phyloP scores from a whole-genome alignment of 805 yeast genomes.

The Torulaspora indica region DNA sequence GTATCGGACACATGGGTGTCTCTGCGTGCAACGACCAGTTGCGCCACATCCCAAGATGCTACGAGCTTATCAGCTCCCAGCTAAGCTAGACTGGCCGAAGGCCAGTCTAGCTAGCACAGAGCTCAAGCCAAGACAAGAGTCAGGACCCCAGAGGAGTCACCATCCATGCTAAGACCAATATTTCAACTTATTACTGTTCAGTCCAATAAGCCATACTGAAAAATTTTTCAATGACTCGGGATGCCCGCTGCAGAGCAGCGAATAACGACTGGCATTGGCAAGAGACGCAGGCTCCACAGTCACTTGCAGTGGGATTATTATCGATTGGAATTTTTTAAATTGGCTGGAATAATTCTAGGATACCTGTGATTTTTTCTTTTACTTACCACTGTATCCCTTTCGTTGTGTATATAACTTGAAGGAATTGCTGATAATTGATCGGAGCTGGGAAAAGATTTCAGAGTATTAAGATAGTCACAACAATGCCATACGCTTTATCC shows the following conservation, averaged over 20 bases:
- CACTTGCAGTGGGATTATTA: not conserved
- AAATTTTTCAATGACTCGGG: constrained; percentile 10
- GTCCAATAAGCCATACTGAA: not conserved
- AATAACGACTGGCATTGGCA: too few relatives aligned
- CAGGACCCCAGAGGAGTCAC: not conserved
- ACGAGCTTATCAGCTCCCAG: constrained; percentile 38
- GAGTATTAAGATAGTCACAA: not conserved
- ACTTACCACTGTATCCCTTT: not conserved
- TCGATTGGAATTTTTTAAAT: not conserved
- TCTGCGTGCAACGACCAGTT: constrained; percentile 55
- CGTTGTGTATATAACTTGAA: not conserved
- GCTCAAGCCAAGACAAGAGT: not conserved
- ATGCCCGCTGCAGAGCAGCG: too few relatives aligned
- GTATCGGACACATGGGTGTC: constrained; percentile 96
- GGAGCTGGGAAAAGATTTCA: not conserved
- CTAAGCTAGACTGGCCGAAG: not conserved
- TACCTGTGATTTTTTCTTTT: not conserved
- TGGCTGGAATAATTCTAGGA: not conserved
- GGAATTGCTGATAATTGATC: not conserved
- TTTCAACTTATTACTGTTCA: not conserved
- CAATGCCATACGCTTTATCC: constrained; percentile 60
- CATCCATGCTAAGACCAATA: not conserved
- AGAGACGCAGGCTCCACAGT: not conserved
- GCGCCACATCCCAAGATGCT: constrained; percentile 50
- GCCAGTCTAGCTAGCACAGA: not conserved